phyloP scores from a whole-genome alignment of 2,329 filamentous ascomycete genomes.

The Diaporthe ilicicola region DNA sequence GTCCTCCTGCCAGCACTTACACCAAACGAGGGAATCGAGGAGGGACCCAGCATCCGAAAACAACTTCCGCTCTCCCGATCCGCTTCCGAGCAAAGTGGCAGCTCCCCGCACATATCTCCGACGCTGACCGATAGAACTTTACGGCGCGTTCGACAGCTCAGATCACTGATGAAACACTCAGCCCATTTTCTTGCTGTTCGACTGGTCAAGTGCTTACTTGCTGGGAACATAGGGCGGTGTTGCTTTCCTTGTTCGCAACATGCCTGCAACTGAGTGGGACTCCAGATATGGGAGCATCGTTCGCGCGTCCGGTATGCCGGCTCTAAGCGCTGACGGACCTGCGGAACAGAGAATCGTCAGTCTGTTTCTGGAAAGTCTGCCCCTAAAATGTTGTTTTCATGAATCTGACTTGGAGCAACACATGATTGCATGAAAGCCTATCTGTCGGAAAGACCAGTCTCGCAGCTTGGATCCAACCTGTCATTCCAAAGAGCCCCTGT shows the following conservation, averaged over 20 bases:
- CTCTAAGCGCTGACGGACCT: not conserved
- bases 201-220: not conserved
- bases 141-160: not conserved
- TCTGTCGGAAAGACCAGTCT: no score
- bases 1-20: not conserved
- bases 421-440: no score
- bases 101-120: constrained; percentile 2
- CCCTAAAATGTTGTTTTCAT: not conserved
- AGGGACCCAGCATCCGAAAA: constrained; percentile 6
- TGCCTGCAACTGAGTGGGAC: not conserved
- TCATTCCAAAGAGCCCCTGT: no score
- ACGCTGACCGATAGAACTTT: constrained; percentile 8
- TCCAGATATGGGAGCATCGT: not conserved
- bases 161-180: constrained; percentile 21
- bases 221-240: not conserved
- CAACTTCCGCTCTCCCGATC: constrained; percentile 26
- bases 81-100: not conserved
- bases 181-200: no score
- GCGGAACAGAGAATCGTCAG: not conserved
- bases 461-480: no score
- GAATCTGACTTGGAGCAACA: no score
- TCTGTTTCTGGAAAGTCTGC: not conserved
- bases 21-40: not conserved
- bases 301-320: not conserved
- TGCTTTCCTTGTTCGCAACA: not conserved